phyloP scores from a whole-genome alignment of 257 asterid genomes.

The Plectranthus barbatus region DNA sequence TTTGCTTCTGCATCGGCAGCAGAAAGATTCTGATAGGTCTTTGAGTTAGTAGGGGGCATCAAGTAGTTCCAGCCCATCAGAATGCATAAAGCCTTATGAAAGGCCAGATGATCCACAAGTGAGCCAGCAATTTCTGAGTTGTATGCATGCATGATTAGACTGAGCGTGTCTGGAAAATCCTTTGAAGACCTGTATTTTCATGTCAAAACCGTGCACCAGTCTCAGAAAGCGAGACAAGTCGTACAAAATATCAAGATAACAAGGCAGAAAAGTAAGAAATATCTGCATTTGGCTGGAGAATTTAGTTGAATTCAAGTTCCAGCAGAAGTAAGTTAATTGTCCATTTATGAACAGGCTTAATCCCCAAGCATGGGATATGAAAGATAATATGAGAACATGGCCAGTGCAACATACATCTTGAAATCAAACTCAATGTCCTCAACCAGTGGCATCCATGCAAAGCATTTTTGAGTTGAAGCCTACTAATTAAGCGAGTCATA shows the following conservation, averaged over 20 bases:
- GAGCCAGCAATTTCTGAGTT: constrained; percentile 51
- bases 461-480: background rate
- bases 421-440: background rate
- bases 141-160: constrained; percentile 85
- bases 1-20: constrained; percentile 67
- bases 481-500: background rate
- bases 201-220: constrained; percentile 43
- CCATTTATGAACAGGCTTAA: no score
- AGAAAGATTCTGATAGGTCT: constrained; percentile 74
- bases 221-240: constrained; percentile 27
- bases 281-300: constrained; percentile 5
- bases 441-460: background rate
- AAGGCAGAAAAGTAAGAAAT: constrained; percentile 13
- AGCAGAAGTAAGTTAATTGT: background rate
- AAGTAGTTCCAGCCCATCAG: constrained; percentile 92
- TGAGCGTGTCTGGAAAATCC: constrained; percentile 70
- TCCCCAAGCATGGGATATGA: background rate
- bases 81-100: constrained; percentile 88
- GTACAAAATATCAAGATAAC: constrained; percentile 18
- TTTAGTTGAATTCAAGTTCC: background rate
- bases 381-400: background rate
- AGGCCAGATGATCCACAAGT: constrained; percentile 81
- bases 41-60: constrained; percentile 72
- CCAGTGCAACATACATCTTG: no score
- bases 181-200: constrained; percentile 81